These are phyloP conservation scores for Talaromyces liani DNA, from an alignment of 495 filamentous ascomycete genomes.

Conservation along the genomic window DNA sequence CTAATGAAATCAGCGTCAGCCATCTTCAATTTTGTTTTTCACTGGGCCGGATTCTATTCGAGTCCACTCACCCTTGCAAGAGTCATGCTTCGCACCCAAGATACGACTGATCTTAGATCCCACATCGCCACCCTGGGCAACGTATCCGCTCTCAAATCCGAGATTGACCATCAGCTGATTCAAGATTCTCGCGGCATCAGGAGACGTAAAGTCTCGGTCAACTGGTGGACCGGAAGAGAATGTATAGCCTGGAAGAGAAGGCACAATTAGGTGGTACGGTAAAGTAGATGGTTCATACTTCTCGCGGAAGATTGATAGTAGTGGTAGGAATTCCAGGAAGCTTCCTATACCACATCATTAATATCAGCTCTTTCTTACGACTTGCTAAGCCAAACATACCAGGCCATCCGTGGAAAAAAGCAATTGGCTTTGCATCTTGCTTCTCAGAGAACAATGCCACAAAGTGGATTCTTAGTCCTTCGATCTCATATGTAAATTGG, in stretches of 20 bases:
- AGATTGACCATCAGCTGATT: conserved; percentile 47
- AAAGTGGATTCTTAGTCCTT: conserved; percentile 51
- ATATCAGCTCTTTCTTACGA: too few species aligned
- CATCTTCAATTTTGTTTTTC: neutral
- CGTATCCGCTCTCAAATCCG: conserved; percentile 45
- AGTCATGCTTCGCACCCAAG: conserved; percentile 19
- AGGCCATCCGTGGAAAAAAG: conserved; percentile 58
- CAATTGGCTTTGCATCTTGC: conserved; percentile 50
- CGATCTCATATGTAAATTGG: conserved; percentile 48
- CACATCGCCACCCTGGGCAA: conserved; percentile 53
- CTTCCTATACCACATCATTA: conserved; percentile 24
- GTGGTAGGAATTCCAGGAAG: conserved; percentile 48
- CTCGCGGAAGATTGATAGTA: conserved; percentile 25
- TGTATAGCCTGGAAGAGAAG: conserved; percentile 48
- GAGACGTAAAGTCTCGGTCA: conserved; percentile 28
- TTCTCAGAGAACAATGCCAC: conserved; percentile 53
- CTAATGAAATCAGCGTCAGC: neutral
- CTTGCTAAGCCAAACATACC: conserved; percentile 29
- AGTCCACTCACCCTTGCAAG: conserved; percentile 19
- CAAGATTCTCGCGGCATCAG: conserved; percentile 33
- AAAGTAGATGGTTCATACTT: conserved; percentile 43
- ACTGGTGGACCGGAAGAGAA: conserved; percentile 33
- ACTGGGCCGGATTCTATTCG: neutral
- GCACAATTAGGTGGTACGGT: conserved; percentile 53
- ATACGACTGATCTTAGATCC: conserved; percentile 38